Conservation (phyloP, 2,329 filamentous ascomycete genomes). For the Trichoderma sp. region DNA sequence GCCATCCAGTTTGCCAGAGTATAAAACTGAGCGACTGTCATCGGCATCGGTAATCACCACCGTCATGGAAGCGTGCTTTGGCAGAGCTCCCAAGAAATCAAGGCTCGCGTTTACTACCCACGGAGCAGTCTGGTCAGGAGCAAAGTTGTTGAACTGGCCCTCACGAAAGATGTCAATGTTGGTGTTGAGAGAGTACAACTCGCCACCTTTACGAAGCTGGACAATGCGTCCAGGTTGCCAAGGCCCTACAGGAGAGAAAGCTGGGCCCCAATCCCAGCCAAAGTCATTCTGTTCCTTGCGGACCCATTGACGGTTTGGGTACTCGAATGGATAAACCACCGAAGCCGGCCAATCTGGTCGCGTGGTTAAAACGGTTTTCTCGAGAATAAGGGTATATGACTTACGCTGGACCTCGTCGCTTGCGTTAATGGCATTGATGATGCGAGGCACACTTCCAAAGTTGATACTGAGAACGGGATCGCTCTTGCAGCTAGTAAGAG, state of each 20-base stretch:
- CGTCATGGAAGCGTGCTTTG: constrained; percentile 40
- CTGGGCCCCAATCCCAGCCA: constrained; percentile 63
- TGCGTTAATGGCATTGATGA: constrained; percentile 20
- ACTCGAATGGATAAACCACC: constrained; percentile 21
- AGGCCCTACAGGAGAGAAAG: constrained; percentile 59
- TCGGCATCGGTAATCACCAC: constrained; percentile 45
- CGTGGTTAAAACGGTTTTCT: background rate
- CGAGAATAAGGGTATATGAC: background rate
- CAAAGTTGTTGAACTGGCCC: constrained; percentile 56
- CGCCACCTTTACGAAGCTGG: constrained; percentile 38
- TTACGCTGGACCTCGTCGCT: constrained; percentile 12
- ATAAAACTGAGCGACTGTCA: constrained; percentile 36
- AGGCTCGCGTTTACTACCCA: constrained; percentile 62
- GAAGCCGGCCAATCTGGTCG: constrained; percentile 13
- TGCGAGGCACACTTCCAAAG: constrained; percentile 25
- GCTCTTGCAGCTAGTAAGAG: constrained; percentile 30
- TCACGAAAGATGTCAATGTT: constrained; percentile 58
- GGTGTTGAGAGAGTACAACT: constrained; percentile 35
- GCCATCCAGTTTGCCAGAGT: constrained; percentile 34
- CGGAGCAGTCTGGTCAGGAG: constrained; percentile 52
- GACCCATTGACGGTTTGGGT: constrained; percentile 34
- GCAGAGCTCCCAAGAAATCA: constrained; percentile 51
- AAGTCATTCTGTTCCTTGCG: constrained; percentile 62
- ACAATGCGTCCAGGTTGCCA: constrained; percentile 59
- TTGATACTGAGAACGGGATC: constrained; percentile 22